phyloP scores from a whole-genome alignment of 2,329 filamentous ascomycete genomes.

The Fusarium floridanum region DNA sequence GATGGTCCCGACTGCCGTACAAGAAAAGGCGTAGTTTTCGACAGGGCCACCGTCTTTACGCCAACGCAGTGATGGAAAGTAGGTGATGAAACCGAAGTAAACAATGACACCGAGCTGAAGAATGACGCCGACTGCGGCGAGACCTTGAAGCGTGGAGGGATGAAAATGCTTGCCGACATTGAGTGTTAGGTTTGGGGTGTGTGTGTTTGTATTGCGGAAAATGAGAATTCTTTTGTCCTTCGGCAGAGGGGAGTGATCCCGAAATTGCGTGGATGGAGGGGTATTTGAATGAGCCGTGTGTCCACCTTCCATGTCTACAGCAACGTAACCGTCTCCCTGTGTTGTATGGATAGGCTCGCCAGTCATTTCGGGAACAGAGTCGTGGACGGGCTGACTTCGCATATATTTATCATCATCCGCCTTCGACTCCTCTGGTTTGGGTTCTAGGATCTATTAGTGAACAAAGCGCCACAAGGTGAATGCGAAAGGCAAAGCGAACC shows the following conservation, averaged over 20 bases:
- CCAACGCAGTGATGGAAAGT: not conserved
- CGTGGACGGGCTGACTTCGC: not conserved
- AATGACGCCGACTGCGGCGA: not conserved
- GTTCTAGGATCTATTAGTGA: not conserved
- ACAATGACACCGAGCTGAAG: not conserved
- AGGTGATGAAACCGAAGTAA: not conserved
- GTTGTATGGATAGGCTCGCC: not conserved
- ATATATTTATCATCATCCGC: not conserved
- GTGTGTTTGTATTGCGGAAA: not conserved
- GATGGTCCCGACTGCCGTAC: not conserved
- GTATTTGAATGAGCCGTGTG: not conserved
- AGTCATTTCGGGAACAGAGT: not conserved
- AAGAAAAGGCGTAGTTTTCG: not conserved
- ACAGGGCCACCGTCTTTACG: not conserved
- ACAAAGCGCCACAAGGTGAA: not conserved
- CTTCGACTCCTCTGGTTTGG: not conserved
- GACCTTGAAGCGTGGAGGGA: not conserved
- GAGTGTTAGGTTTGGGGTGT: not conserved
- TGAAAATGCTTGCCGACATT: not conserved
- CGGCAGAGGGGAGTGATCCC: not conserved
- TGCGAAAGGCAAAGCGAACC: not conserved
- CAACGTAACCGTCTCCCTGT: not conserved
- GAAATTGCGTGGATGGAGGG: not conserved
- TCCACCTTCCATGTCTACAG: not conserved
- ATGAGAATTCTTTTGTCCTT: not conserved